Base-by-base conservation (phyloP, 2,329 filamentous ascomycete genomes). In the Cyphellophora europaea region DNA sequence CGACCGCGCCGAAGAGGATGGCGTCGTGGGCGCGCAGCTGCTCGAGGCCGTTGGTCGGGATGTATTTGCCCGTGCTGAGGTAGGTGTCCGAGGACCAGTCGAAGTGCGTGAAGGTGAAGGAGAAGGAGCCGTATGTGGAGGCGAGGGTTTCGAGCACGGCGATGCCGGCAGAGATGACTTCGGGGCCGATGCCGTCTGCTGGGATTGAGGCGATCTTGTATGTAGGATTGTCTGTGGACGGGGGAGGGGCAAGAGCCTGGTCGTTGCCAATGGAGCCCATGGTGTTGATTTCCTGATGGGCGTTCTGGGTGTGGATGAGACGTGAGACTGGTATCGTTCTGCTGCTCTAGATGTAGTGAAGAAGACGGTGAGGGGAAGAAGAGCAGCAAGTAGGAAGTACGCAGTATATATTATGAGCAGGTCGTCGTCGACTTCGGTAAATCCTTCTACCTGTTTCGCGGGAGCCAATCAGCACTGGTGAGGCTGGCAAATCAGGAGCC, bases 41-140 rank as follows among this genome's bases (percentile, higher is more conserved):
- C 6, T 76, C 69, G 1, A 78, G 59, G 1, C 72, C 75, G 19
- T 69, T 73, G 14, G 74, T 67, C 0, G 75, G 73, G 6, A 79
- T 77, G 49, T 79, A 82, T 44, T 72, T 67, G 2, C 79, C 79
- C 0, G 69, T 77, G 51, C 69, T 68, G 52, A 78, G 78, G 56
- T 78, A 82, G 0, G 67, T 74, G 11, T 77, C 72, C 0, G 74
- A 79, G 45, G 71, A 76, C 78, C 77, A 82, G 53, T 80, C 74
- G 47, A 72, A 79, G 44, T 76, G 60, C 27, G 66, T 67, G 49
- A 82, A 82, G 8, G 72, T 57, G 1, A 84, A 60, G 11, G 60
- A 49, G 53, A 84, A 83, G 0, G 69, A 67, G 25, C 69, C 63
- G 2, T 76, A 58, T 2, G 67, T 60, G 19, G 62, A 51, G 4